Conservation (phyloP, 805 yeast genomes). For the Lipomyces anomalus region DNA sequence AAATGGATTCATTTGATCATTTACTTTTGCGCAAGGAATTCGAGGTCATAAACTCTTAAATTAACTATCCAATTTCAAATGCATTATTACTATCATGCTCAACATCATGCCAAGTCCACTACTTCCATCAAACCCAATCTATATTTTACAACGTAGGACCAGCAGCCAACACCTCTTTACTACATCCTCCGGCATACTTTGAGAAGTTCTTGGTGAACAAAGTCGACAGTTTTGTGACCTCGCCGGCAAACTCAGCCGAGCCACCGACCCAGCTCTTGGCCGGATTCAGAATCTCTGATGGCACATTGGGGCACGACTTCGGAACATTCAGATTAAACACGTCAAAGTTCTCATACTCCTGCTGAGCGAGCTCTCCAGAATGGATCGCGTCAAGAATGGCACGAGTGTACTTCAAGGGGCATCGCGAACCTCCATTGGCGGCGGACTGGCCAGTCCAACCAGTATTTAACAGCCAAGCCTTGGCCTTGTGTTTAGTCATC, state of each 20-base stretch:
- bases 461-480: conserved; percentile 95
- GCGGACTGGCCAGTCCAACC: conserved; percentile 98
- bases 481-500: conserved; percentile 79
- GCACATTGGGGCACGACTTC: conserved; percentile 73
- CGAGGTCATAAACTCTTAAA: no score
- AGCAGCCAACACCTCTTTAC: conserved; percentile 83
- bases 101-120: no score
- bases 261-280: conserved; percentile 71
- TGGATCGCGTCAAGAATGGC: conserved; percentile 93
- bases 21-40: no score
- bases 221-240: conserved; percentile 61
- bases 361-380: conserved; percentile 77
- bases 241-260: conserved; percentile 44
- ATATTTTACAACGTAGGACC: conserved; percentile 55
- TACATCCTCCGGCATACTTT: conserved; percentile 76
- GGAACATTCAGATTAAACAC: conserved; percentile 86
- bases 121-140: no score
- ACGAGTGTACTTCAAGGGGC: conserved; percentile 96
- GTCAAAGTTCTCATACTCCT: conserved; percentile 76
- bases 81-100: no score
- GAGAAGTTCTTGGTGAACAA: conserved; percentile 82
- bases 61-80: no score
- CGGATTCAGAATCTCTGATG: conserved; percentile 80
- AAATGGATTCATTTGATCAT: no score
- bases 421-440: conserved; percentile 90